Conservation (phyloP, 768 basidiomycete genomes). For the Kwoniella heveanensis region DNA sequence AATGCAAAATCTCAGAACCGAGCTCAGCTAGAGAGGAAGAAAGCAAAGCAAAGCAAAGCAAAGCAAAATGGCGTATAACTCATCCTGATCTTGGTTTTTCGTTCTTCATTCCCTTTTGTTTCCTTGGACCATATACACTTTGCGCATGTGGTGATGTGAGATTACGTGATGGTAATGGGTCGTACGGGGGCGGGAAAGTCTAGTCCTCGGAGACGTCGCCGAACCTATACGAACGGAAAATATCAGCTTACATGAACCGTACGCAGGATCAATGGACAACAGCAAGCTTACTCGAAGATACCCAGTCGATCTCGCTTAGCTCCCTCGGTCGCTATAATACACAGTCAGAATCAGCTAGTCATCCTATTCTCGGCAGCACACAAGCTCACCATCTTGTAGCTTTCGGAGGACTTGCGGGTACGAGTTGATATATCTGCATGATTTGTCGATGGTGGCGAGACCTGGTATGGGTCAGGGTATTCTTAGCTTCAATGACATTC, state of each 20-base stretch:
- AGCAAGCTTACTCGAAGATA: conserved; percentile 53
- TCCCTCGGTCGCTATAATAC: conserved; percentile 47
- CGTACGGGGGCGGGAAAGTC: no score
- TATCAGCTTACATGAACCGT: not conserved
- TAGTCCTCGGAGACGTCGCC: conserved; percentile 4
- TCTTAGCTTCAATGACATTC: no score
- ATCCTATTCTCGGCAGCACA: conserved; percentile 27
- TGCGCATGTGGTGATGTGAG: no score
- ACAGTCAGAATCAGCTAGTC: no score
- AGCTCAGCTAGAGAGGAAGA: no score
- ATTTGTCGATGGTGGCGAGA: conserved; percentile 54
- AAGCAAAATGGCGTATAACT: no score
- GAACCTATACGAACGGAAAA: not conserved
- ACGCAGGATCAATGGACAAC: not conserved
- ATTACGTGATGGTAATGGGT: not conserved
- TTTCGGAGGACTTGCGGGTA: conserved; percentile 54
- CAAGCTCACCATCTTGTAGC: conserved; percentile 47
- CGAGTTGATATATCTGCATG: conserved; percentile 44
- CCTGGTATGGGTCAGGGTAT: no score
- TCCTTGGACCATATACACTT: no score
- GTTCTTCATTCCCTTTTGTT: no score
- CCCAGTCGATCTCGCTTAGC: conserved; percentile 54
- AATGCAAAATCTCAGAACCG: no score
- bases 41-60: no score
- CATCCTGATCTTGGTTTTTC: no score